Percentiles rank a stretch among this genome's conserved stretches.
Conservation (phyloP, 164 flowering plant species). For the Saururus chinensis region DNA sequence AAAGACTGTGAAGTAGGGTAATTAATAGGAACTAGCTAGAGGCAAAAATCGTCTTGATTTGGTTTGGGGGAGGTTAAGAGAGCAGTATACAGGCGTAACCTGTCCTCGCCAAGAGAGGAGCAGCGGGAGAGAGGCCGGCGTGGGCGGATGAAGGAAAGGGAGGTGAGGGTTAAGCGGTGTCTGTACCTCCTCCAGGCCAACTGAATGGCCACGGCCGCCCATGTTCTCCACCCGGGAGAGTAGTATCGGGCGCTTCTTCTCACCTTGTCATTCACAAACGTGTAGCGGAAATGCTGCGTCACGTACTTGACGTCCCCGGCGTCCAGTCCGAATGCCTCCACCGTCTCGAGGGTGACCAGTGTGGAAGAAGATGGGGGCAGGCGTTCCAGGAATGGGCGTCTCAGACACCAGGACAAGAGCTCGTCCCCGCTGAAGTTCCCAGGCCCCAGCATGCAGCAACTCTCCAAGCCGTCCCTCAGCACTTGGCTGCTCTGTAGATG, state of each 20-base stretch:
- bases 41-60: slow-evolving; percentile 66
- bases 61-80: slow-evolving; percentile 92
- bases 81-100: slow-evolving; percentile 82
- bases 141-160: slow-evolving; percentile 78
- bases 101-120: slow-evolving; percentile 77
- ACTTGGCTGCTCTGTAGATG: slow-evolving; percentile 93
- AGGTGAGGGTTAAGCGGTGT: slow-evolving; percentile 69
- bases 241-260: slow-evolving; percentile 84
- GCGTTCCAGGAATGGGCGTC: slow-evolving; percentile 73
- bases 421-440: slow-evolving; percentile 96
- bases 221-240: slow-evolving; percentile 94
- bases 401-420: slow-evolving; percentile 87
- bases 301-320: slow-evolving; percentile 87
- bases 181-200: slow-evolving; percentile 85
- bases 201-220: slow-evolving; percentile 97
- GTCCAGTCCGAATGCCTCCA: slow-evolving; percentile 86
- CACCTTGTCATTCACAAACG: slow-evolving; percentile 78
- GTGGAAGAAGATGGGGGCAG: slow-evolving; percentile 88
- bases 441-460: slow-evolving; percentile 94
- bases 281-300: slow-evolving; percentile 89
- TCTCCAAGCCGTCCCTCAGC: slow-evolving; percentile 70
- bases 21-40: slow-evolving; percentile 26
- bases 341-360: slow-evolving; percentile 67
- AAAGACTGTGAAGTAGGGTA: too few species aligned
- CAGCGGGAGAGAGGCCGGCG: slow-evolving; percentile 71